phyloP scores from a whole-genome alignment of 257 asterid species.

The Asclepias syriaca region DNA sequence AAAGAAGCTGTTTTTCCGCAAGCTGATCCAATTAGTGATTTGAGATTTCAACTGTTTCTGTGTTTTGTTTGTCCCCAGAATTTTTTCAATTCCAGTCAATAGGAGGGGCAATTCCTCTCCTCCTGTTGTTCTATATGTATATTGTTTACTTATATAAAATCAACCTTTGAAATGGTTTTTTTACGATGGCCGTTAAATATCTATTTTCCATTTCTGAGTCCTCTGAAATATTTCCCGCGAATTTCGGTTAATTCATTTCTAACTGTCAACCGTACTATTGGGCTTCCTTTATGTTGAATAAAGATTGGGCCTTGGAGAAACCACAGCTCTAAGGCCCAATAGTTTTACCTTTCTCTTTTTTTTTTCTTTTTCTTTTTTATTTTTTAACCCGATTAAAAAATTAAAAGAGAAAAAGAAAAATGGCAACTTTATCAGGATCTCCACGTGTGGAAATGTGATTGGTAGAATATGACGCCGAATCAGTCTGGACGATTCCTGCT shows the following conservation, averaged over 20 bases:
- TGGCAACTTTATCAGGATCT: no score
- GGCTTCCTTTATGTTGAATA: background rate
- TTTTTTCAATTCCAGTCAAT: no score
- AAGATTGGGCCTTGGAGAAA: background rate
- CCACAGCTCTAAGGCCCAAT: no score
- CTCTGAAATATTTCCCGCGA: conserved; percentile 22
- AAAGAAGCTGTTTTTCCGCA: no score
- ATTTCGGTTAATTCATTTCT: conserved; percentile 19
- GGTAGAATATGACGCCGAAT: conserved; percentile 30
- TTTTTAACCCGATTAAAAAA: no score
- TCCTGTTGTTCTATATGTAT: background rate
- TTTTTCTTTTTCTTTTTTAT: no score
- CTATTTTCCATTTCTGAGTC: conserved; percentile 29
- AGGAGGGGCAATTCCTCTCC: background rate
- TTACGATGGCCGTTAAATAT: conserved; percentile 26
- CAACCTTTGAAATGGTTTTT: conserved; percentile 21
- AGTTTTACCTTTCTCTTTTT: no score
- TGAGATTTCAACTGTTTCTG: background rate
- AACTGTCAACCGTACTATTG: background rate
- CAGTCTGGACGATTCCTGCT: conserved; percentile 16
- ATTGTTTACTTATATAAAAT: conserved; percentile 5
- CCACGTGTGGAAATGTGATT: conserved; percentile 23
- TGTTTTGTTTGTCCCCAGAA: background rate
- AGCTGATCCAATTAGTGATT: conserved; percentile 8
- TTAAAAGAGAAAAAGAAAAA: no score